Conservation (phyloP, 1,284 basidiomycete species). For the Ceratorhiza oryzae-sativae region DNA sequence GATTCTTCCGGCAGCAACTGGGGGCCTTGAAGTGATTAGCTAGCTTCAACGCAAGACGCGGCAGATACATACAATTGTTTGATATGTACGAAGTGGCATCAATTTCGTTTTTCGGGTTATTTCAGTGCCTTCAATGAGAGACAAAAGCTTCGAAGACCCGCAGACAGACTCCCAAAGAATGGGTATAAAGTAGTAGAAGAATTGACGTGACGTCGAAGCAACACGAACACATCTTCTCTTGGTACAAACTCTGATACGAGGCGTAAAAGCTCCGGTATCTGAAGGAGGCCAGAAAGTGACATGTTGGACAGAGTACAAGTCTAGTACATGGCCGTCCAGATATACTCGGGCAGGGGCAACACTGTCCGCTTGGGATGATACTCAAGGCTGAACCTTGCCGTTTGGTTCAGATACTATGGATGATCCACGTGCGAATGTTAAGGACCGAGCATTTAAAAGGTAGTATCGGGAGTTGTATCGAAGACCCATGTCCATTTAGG, state of each 20-base stretch:
- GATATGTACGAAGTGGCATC: neutral
- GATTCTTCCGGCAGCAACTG: neutral
- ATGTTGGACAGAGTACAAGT: neutral
- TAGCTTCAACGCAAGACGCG: no score
- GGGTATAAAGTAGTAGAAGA: neutral
- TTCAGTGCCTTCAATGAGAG: neutral
- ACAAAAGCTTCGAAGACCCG: neutral
- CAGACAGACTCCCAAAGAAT: neutral
- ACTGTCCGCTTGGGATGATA: no score
- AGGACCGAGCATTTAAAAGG: no score
- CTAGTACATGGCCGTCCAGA: no score
- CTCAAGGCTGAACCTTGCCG: no score
- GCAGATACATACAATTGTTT: conserved; percentile 3
- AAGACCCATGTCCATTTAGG: no score
- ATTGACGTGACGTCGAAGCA: neutral
- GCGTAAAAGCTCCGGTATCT: neutral
- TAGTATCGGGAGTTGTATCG: no score
- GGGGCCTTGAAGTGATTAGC: no score
- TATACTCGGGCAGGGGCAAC: no score
- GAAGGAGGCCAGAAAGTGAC: neutral
- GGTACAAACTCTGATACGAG: neutral
- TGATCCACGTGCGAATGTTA: no score
- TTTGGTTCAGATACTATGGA: no score
- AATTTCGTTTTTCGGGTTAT: neutral
- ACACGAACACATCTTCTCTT: neutral